Base-by-base conservation (phyloP, 306 rosid genomes). In the Inga leiocalycina region DNA sequence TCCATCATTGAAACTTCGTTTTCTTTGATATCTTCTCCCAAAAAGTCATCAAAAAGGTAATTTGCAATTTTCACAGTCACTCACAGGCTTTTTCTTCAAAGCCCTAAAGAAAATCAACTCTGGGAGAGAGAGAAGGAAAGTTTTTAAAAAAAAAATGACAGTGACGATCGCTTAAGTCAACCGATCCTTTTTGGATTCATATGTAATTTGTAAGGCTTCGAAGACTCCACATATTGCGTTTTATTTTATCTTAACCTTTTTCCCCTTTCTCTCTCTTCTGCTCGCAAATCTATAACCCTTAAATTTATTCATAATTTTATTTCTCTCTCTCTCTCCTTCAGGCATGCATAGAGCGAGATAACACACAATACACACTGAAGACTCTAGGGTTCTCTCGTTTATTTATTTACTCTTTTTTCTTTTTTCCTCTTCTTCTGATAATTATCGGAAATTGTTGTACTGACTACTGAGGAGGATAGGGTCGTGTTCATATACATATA, bases 151-250 rank as follows among this genome's bases (percentile, higher is more conserved):
- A 39, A 7, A 64, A 65, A 74, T 34, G 46, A 44, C 65, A 82
- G 79, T 30, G 39, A 64, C 20, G 41, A 64, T 30, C 10, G 79
- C 30, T 83, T n/a, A 6, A 95, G 99, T 96, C 99, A 96, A 96
- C 99, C 93, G 12, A 48, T 66, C 90, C 93, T 86, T 89, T 96
- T 94, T 94, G 99, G 95, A 87, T 84, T 59, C 76, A 27, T 81
- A 79, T 90, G 90, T 39, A 78, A 85, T 90, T 91, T 92, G 97
- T 92, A 92, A 90, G 99, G 99, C 91, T 94, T 94, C 92, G 86
- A 84, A 77, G 83, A 86, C 68, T 96, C 99, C 98, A 96, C 99
- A 91, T 90, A 72, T 66, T 86, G 71, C 81, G 83, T 82, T 92
- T 90, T 91, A 91, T 82, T 92, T 91, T 91, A 91, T 92, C 94